Percentiles rank a stretch among this genome's conserved stretches.
phyloP scores from a whole-genome alignment of 768 basidiomycete species.

The Suillus hirtellus region DNA sequence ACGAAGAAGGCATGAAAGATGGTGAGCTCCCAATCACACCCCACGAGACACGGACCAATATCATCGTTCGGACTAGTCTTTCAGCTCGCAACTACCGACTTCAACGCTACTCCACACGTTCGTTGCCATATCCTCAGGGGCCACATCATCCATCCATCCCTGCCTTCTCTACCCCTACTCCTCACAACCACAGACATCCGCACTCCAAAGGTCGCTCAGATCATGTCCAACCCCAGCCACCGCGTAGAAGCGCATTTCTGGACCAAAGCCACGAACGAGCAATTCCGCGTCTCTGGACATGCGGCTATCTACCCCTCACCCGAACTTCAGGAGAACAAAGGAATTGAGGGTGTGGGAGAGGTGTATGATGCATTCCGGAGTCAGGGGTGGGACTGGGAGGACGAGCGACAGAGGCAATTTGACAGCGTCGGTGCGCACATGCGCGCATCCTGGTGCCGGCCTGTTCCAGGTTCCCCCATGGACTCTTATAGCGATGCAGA shows the following conservation, averaged over 20 bases:
- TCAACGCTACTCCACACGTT: slow-evolving; percentile 50
- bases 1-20: slow-evolving; percentile 39
- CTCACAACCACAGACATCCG: slow-evolving; percentile 73
- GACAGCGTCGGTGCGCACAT: slow-evolving; percentile 57
- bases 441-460: slow-evolving; percentile 73
- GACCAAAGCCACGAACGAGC: slow-evolving; percentile 64
- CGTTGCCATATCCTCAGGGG: slow-evolving; percentile 65
- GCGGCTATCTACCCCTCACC: slow-evolving; percentile 47
- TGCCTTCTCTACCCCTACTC: slow-evolving; percentile 57
- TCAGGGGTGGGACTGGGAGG: slow-evolving; percentile 59
- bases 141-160: slow-evolving; percentile 46
- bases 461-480: slow-evolving; percentile 60
- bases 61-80: slow-evolving; percentile 40
- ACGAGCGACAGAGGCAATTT: slow-evolving; percentile 60
- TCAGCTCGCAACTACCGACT: slow-evolving; percentile 45
- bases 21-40: background rate
- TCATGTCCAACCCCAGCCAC: slow-evolving; percentile 41
- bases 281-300: slow-evolving; percentile 68
- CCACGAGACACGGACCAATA: background rate
- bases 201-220: slow-evolving; percentile 63
- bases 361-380: slow-evolving; percentile 34
- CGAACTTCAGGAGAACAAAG: slow-evolving; percentile 14
- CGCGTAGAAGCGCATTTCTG: slow-evolving; percentile 72
- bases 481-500: slow-evolving; percentile 55
- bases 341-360: slow-evolving; percentile 24